Conservation (phyloP, 2,329 filamentous ascomycete genomes). For the Microcera coccophila region DNA sequence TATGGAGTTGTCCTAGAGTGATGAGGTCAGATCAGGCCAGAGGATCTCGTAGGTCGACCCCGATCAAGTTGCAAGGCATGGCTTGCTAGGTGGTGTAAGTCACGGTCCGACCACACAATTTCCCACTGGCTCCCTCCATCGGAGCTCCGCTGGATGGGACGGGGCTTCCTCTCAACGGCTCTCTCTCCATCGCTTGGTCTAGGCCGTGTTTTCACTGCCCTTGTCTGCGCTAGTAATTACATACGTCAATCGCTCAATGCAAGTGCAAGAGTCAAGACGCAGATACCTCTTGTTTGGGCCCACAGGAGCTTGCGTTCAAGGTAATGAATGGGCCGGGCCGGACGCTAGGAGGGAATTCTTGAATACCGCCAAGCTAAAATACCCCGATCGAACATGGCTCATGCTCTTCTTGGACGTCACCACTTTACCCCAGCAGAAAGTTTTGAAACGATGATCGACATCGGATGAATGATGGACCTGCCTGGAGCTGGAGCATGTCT, state of each 20-base stretch:
- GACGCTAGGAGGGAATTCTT: constrained; percentile 11
- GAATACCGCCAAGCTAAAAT: constrained; percentile 1
- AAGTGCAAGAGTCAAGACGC: background rate
- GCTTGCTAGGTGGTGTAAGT: constrained; percentile 10
- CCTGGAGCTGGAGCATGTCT: too few relatives aligned
- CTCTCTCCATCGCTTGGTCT: constrained; percentile 4
- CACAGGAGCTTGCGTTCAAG: too few relatives aligned
- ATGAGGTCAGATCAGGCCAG: constrained; percentile 1
- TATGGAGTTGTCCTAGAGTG: background rate
- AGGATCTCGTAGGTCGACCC: too few relatives aligned
- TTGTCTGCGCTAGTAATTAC: background rate
- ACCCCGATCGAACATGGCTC: constrained; percentile 1
- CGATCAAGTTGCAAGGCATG: too few relatives aligned
- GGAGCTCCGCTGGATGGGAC: background rate
- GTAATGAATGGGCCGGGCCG: constrained; percentile 2
- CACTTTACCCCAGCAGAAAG: too few relatives aligned
- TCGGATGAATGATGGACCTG: too few relatives aligned
- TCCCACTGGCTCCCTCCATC: too few relatives aligned
- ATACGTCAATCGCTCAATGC: background rate
- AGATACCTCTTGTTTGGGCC: background rate
- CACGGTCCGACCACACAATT: background rate
- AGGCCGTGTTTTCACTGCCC: background rate
- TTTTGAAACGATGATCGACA: constrained; percentile 1
- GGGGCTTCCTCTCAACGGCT: too few relatives aligned
- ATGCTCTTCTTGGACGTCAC: background rate